Percentiles rank a stretch among this genome's conserved stretches.
phyloP scores from a whole-genome alignment of 2,329 filamentous ascomycete genomes.

The Calonectria pseudoturangicola region DNA sequence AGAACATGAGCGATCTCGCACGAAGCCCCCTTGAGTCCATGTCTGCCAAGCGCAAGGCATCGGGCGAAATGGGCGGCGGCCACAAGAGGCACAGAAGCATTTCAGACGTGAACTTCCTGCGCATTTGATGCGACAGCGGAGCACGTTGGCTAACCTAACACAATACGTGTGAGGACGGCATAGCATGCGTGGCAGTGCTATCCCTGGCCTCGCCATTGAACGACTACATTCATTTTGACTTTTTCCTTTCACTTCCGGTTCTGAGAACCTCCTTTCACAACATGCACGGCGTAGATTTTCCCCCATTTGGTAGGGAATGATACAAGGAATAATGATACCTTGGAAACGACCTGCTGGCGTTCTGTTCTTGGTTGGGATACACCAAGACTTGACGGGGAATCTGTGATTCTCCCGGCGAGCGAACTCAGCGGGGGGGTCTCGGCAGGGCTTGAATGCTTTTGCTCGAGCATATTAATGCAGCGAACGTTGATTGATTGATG shows the following conservation, averaged over 20 bases:
- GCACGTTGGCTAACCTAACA: constrained; percentile 36
- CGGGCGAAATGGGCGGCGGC: constrained; percentile 62
- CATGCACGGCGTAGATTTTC: constrained; percentile 48
- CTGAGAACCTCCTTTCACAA: constrained; percentile 47
- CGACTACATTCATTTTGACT: constrained; percentile 44
- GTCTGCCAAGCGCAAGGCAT: constrained; percentile 74
- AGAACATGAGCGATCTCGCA: constrained; percentile 64
- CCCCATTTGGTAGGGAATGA: constrained; percentile 39
- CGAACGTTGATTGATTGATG: constrained; percentile 52
- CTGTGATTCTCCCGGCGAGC: constrained; percentile 30
- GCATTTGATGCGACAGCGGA: constrained; percentile 60
- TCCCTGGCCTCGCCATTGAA: constrained; percentile 65
- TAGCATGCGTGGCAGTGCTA: constrained; percentile 58
- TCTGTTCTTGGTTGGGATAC: constrained; percentile 47
- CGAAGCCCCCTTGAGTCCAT: constrained; percentile 70
- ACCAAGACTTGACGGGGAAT: constrained; percentile 47
- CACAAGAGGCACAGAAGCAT: constrained; percentile 77
- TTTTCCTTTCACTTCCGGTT: constrained; percentile 47
- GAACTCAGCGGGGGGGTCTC: constrained; percentile 29
- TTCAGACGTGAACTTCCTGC: constrained; percentile 72
- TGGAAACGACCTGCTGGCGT: constrained; percentile 50
- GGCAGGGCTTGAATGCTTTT: constrained; percentile 47
- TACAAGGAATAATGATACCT: constrained; percentile 43
- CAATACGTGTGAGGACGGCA: constrained; percentile 69
- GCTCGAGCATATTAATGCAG: constrained; percentile 48